Base-by-base conservation (phyloP, 371 early-diverging fungal genomes). In the Choanephora cucurbitarum region DNA sequence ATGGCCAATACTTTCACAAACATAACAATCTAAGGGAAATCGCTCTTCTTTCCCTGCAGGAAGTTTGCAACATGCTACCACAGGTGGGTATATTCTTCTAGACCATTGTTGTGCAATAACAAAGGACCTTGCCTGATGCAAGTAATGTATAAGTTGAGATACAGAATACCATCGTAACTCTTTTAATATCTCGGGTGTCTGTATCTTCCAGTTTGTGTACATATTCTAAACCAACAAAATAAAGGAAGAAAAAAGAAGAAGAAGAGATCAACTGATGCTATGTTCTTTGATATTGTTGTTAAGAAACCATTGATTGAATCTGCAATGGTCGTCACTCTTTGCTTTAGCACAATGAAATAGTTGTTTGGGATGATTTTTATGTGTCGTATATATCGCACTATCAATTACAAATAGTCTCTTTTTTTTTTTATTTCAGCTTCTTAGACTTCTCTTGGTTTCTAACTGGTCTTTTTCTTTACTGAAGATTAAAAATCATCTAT, bases 1-100 rank as follows among this genome's bases (percentile, higher is more conserved):
- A 7, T 57, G 24, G 5, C 57, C 57, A 33, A 57, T 43, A 4
- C 44, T 37, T 44, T 57, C 57, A 44, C 39, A 49, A 3, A 57
- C 14, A 15, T 44, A 49, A 17, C n/a, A 24, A 1, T 5, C 32
- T 1, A 31, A 14, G 9, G 53, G 44, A 34, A 52, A 52, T 1
- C 53, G 31, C 13, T 4, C 2, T 21, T 7, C 18, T 6, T 43
- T 43, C n/a, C 19, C n/a, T 43, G 43, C 19, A 43, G 43, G 19
- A 43, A 19, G 17, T 6, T 7, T 17, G n/a, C 5, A 17, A 14
- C 43, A 24, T 18, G 15, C 1, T 31, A 43, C 18, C 15, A 24
- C 7, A 3, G 51, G 51, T 41, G 28, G 28, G 7, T 3, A 7
- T 37, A 1, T 14, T 13, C 9, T 3, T 37, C 7, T 6, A 9